A percentile compares a stretch with the other conserved stretches of the same genome.
Evolutionary conservation across 2,329 filamentous ascomycete species (phyloP).

Genomic region (Ciborinia camelliae): DNA sequence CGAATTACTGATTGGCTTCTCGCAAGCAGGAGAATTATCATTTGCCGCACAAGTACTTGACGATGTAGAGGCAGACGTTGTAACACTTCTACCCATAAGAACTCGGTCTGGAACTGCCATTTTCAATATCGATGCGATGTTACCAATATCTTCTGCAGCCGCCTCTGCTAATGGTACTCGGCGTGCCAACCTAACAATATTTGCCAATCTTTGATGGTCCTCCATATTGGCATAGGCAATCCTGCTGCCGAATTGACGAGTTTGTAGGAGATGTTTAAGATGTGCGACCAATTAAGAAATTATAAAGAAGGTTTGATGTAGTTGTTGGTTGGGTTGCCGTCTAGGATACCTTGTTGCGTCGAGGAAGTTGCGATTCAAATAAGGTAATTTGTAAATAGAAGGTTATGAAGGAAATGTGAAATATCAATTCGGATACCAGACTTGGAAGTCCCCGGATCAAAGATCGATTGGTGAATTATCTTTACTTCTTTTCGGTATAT

Average conservation of each 20-base stretch:
- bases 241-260: constrained; percentile 18
- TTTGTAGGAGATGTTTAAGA: neutral
- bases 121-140: constrained; percentile 30
- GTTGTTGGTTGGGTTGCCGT: constrained; percentile 1
- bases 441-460: no score
- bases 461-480: constrained; percentile 6
- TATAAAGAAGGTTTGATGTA: constrained; percentile 3
- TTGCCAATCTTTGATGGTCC: constrained; percentile 23
- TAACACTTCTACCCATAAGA: constrained; percentile 27
- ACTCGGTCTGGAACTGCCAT: constrained; percentile 30
- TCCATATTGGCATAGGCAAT: constrained; percentile 26
- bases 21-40: constrained; percentile 44
- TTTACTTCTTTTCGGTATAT: constrained; percentile 2
- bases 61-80: constrained; percentile 27
- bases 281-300: constrained; percentile 6
- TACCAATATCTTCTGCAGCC: constrained; percentile 24
- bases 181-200: constrained; percentile 33
- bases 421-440: neutral
- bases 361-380: constrained; percentile 26
- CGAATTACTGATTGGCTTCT: constrained; percentile 55
- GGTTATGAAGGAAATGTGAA: neutral
- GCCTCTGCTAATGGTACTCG: constrained; percentile 26
- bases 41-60: constrained; percentile 40
- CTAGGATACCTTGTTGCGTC: neutral
- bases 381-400: neutral